Evolutionary conservation across 1,139 yeast species (phyloP), one percentile per base, ranked within the genome.

Genomic region (Yamadazyma conglobata): DNA sequence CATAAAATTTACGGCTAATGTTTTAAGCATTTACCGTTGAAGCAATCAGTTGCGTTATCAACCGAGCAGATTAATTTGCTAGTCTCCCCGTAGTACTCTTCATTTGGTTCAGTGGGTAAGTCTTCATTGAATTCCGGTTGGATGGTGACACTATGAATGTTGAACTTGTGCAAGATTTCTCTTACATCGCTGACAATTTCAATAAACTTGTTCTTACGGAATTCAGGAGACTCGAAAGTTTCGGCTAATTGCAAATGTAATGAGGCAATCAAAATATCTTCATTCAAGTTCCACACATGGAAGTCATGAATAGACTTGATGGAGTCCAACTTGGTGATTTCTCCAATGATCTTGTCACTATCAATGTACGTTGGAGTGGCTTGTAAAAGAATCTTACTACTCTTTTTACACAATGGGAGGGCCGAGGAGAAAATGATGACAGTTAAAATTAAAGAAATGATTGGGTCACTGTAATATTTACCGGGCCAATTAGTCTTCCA

Each of bases 221-320:
- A 54, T 27, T 48, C 52, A 33, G 71, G 75, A 17, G 31, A 27
- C 15, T 37, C 31, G 19, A 37, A 30, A 8, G 32, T 15, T 10
- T 74, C 70, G 34, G 73, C 69, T 28, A 88, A 70, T 46, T 88
- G 85, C 25, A 89, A 81, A 53, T 91, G 98, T 42, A 91, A 70
- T 1, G 96, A 83, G 2, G 96, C 96, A 51, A 91, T 86, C 46
- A 79, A 71, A 34, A 86, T 73, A 42, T 82, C 85, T 60, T 91
- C 98, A 35, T 89, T 86, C 45, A 91, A 70, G 54, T 88, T 91
- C 98, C 98, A 91, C 38, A 91, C 83, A 55, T 91, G 98, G 68
- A 91, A 79, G 54, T 91, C 98, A 55, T 91, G 98, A 24, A 91
- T 79, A 4, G 93, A 85, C 40, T 77, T 70, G 31, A 91, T 93